A percentile compares a stretch with the other conserved stretches of the same genome.
These are phyloP conservation scores for Sphagnum magellanicum DNA, from an alignment of 228 moss, liverwort and hornwort genomes.

Conservation along the genomic window DNA sequence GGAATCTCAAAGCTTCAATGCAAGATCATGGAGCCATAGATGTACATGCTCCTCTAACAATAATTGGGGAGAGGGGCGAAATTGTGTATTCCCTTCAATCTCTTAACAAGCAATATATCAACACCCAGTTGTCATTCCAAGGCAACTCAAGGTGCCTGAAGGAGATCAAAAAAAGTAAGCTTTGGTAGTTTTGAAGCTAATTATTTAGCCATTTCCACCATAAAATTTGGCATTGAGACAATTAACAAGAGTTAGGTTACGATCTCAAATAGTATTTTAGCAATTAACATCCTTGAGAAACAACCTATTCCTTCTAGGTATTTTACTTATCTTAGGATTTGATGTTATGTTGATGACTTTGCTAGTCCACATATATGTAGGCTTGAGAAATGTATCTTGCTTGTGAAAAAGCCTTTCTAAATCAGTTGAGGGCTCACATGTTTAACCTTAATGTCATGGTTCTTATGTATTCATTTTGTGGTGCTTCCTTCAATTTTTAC, in stretches of 20 bases:
- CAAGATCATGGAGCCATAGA: constrained; percentile 27
- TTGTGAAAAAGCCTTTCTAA: too few relatives aligned
- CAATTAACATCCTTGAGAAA: constrained; percentile 45
- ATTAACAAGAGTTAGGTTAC: constrained; percentile 22
- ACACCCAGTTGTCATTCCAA: constrained; percentile 82
- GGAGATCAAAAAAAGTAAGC: constrained; percentile 74
- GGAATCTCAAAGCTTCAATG: constrained; percentile 56
- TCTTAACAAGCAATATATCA: constrained; percentile 61
- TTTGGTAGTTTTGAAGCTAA: constrained; percentile 90
- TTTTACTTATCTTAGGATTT: too few relatives aligned
- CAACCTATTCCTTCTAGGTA: constrained; percentile 56
- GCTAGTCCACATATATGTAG: too few relatives aligned
- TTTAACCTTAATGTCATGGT: too few relatives aligned
- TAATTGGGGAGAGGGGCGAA: constrained; percentile 33
- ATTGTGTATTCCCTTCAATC: constrained; percentile 60
- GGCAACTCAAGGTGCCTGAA: constrained; percentile 82
- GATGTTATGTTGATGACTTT: too few relatives aligned
- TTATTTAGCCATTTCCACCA: constrained; percentile 55
- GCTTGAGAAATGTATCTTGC: too few relatives aligned
- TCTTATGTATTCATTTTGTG: too few relatives aligned
- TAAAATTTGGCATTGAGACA: constrained; percentile 42
- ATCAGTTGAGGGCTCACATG: too few relatives aligned
- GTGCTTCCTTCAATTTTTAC: too few relatives aligned
- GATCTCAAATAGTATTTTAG: constrained; percentile 29
- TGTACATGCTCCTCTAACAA: constrained; percentile 28